Evolutionary conservation across 768 basidiomycete species (phyloP), one percentile per base, ranked within the genome.

Genomic region (Gloeopeniophorella convolvens): DNA sequence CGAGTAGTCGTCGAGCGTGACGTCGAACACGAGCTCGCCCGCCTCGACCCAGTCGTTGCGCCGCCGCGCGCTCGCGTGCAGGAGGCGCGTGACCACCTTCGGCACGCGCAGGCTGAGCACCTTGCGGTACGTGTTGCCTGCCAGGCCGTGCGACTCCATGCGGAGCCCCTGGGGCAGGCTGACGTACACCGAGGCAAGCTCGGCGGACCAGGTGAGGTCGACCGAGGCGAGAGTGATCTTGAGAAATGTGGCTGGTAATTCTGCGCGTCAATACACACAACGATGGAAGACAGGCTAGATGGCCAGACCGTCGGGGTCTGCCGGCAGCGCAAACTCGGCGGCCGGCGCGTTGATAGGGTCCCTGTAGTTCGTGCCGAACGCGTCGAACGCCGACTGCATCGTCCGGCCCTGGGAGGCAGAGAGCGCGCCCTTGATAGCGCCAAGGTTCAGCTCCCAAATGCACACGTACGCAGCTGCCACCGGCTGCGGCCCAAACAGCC

Each of bases 401-500:
- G 76, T 57, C 53, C 70, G 68, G 5, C 68, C 69, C 56, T 89
- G 77, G 13, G 66, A 62, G 7, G 82, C 78, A 2, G 83, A 76
- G 16, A 83, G 53, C 21, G 74, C 60, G 0, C 73, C 74, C 59
- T 79, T 82, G 40, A 89, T 62, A 28, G 72, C 62, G 5, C 90
- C 90, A 15, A 92, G 30, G n/a, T 69, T 69, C 37, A 94, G 77
- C 60, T 95, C 91, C 95, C 95, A 98, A 12, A 96, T 77, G 62
- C 94, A 97, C 5, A 95, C 71, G 61, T 98, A 98, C 1, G 91
- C 83, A 2, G 86, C 68, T 0, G 87, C 88, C 3, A 79, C 77
- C 6, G 95, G 95, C 50, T 82, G 80, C 11, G 89, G 89, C 7
- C 95, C 95, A 61, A 96, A 95, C 10, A 98, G 69, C 21, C 94